phyloP scores from a whole-genome alignment of 2,329 filamentous ascomycete genomes.

The Fusarium poae region DNA sequence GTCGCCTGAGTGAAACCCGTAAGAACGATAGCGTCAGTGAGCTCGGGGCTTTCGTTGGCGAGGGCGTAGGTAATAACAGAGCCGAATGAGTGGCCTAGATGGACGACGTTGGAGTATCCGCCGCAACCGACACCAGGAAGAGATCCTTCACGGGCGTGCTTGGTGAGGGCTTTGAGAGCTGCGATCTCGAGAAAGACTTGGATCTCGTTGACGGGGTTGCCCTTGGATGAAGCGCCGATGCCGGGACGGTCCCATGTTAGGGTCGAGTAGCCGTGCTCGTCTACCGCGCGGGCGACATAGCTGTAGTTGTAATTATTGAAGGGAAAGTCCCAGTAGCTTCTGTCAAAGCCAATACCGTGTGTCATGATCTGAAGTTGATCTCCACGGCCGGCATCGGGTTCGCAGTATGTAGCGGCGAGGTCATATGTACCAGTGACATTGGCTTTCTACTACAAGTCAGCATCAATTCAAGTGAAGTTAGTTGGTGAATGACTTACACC shows the following conservation, averaged over 20 bases:
- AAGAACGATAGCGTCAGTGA: conserved; percentile 70
- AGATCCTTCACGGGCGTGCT: conserved; percentile 59
- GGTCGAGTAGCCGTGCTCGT: conserved; percentile 68
- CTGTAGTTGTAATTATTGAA: conserved; percentile 72
- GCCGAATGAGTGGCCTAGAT: conserved; percentile 75
- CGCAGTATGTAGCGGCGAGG: conserved; percentile 72
- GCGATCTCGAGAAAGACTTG: conserved; percentile 70
- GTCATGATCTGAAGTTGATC: conserved; percentile 57
- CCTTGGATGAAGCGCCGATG: conserved; percentile 69
- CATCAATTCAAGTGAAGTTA: too few species aligned
- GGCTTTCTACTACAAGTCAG: conserved; percentile 55
- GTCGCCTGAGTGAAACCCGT: conserved; percentile 69
- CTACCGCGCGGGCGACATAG: conserved; percentile 69
- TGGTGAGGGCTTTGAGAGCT: conserved; percentile 67
- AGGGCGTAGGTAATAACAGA: conserved; percentile 69
- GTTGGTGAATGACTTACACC: conserved; percentile 53
- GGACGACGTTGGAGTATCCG: conserved; percentile 61
- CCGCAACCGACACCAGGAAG: conserved; percentile 57
- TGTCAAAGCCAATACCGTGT: conserved; percentile 58
- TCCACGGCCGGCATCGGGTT: conserved; percentile 62
- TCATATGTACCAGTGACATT: conserved; percentile 67
- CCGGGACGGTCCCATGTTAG: conserved; percentile 73
- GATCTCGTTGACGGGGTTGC: conserved; percentile 70
- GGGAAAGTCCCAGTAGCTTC: conserved; percentile 72
- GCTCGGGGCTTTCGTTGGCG: conserved; percentile 63